Evolutionary conservation across 2,329 filamentous ascomycete genomes (phyloP), one percentile per base, ranked within the genome.

Genomic region (Fusarium fracticaudum): DNA sequence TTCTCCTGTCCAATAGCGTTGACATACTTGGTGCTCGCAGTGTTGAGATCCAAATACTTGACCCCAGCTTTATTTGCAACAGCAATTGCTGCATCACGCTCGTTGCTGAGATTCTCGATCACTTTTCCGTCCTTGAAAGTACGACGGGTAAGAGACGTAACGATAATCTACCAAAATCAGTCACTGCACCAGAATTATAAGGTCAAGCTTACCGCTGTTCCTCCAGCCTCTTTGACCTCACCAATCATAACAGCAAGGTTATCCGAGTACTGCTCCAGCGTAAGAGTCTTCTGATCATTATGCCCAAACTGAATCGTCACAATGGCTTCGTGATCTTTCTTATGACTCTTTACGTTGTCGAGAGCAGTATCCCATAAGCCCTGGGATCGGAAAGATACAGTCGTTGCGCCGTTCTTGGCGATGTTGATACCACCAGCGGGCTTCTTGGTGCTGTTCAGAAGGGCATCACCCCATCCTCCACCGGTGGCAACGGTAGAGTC

Each of bases 241-340:
- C 18, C 22, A 6, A 70, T 37, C 67, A 70, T 70, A 6, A 29
- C 37, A 6, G 47, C 13, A 22, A 70, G 67, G 18, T 70, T 71
- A 4, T 54, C 24, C 0, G 67, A 66, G 33, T 70, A 70, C 12
- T 70, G n/a, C 15, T 71, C 53, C 7, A 70, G 4, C 18, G 53
- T 71, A 12, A 70, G 67, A 37, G 47, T 60, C 35, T 70, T 70
- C 13, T 71, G 67, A 14, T 70, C 67, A 17, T 70, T 71, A 6
- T 70, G 67, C 0, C 67, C 67, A 17, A 70, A 70, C 8, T 71
- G 53, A 6, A 70, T 66, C 2, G 67, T 60, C 6, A 70, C 67
- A 11, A 70, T 66, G 7, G 67, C 60, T 9, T 70, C 67, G 1
- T 70, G 67, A 1, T 24, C 12, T 2, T 29, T 37, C 4, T 70